These are phyloP conservation scores for Penicillium goetzii DNA, from an alignment of 495 filamentous ascomycete species.

Conservation along the genomic window DNA sequence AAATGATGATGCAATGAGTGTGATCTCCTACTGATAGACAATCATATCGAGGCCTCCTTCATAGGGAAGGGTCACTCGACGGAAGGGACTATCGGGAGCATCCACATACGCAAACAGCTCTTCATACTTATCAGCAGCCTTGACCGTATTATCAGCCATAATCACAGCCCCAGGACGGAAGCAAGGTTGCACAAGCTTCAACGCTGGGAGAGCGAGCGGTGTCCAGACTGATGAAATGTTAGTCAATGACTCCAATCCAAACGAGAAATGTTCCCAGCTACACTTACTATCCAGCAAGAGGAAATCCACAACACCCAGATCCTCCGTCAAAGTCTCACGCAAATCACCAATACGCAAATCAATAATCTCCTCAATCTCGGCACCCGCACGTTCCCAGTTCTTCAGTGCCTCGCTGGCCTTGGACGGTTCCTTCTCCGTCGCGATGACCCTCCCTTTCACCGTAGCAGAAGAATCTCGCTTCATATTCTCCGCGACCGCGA, in stretches of 20 bases:
- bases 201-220: conserved; percentile 52
- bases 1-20: background rate
- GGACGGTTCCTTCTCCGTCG: conserved; percentile 57
- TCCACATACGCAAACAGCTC: conserved; percentile 41
- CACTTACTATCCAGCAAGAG: conserved; percentile 60
- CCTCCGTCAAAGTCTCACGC: conserved; percentile 50
- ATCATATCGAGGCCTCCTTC: conserved; percentile 31
- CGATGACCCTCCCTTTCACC: conserved; percentile 51
- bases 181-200: conserved; percentile 50
- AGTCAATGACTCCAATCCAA: background rate
- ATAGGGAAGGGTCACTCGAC: conserved; percentile 28
- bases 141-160: conserved; percentile 54
- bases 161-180: conserved; percentile 53
- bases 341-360: conserved; percentile 61
- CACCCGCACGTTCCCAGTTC: conserved; percentile 54
- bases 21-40: conserved; percentile 20
- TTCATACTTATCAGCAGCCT: conserved; percentile 36
- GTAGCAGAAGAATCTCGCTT: conserved; percentile 21
- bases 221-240: conserved; percentile 51
- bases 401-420: conserved; percentile 51
- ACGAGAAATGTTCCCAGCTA: background rate
- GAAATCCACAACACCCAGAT: conserved; percentile 54
- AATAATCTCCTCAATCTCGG: conserved; percentile 47
- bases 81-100: conserved; percentile 24
- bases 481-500: conserved; percentile 50